phyloP scores from a whole-genome alignment of 2,329 filamentous ascomycete genomes.

The Aureobasidium sp. region DNA sequence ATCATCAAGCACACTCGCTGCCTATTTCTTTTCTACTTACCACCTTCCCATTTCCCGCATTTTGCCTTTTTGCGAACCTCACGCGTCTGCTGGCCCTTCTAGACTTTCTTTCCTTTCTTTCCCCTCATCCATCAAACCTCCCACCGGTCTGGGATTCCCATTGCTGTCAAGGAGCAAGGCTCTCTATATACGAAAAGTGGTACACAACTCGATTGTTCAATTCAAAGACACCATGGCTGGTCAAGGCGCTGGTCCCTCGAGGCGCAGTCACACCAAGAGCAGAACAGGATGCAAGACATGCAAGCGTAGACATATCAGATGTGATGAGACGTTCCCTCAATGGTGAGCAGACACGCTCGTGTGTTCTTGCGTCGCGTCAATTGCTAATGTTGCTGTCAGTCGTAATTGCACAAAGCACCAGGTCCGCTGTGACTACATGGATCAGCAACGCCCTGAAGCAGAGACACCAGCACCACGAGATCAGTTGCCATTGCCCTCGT shows the following conservation, averaged over 20 bases:
- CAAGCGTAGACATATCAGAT: conserved; percentile 94
- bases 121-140: not conserved
- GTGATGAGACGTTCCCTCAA: conserved; percentile 96
- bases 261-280: conserved; percentile 93
- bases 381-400: conserved; percentile 43
- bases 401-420: conserved; percentile 99
- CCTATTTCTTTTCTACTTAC: conserved; percentile 12
- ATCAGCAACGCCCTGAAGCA: conserved; percentile 62
- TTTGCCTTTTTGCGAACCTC: conserved; percentile 1
- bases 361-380: conserved; percentile 22
- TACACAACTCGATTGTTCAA: not conserved
- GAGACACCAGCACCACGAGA: conserved; percentile 47
- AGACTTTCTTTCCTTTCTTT: conserved; percentile 3
- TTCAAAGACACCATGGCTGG: conserved; percentile 61
- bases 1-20: conserved; percentile 14
- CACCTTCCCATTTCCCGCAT: conserved; percentile 3
- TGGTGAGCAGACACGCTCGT: conserved; percentile 53
- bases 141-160: not conserved
- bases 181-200: not conserved
- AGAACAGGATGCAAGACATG: conserved; percentile 97
- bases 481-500: conserved; percentile 68
- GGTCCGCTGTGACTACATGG: conserved; percentile 96
- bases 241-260: conserved; percentile 86
- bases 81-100: conserved; percentile 12
- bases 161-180: not conserved